A percentile compares a stretch with the other conserved stretches of the same genome.
These are phyloP conservation scores for Epipyxis sp. DNA, from an alignment of 108 stramenopile genomes.

Conservation along the genomic window DNA sequence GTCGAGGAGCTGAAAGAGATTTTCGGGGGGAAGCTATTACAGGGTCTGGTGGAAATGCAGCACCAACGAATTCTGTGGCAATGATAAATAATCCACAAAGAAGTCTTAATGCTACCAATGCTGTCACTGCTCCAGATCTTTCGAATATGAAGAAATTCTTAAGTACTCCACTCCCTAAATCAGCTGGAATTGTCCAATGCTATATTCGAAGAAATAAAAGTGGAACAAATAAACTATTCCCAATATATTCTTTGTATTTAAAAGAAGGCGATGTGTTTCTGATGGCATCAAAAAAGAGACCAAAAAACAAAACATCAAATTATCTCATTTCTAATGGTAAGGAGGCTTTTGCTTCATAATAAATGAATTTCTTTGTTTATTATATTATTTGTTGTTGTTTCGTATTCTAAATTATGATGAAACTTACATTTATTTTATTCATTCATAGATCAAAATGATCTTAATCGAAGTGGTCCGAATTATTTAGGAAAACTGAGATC, in stretches of 20 bases:
- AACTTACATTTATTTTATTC: neutral
- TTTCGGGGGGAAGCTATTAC: too few relatives aligned
- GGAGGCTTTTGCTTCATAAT: neutral
- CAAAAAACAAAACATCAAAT: constrained; percentile 76
- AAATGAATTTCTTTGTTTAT: too few relatives aligned
- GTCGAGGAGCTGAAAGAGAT: too few relatives aligned
- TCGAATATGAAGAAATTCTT: constrained; percentile 63
- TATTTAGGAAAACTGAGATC: constrained; percentile 77
- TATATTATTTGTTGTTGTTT: too few relatives aligned
- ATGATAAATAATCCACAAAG: neutral
- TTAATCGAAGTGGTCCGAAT: constrained; percentile 61
- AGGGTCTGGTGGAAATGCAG: too few relatives aligned
- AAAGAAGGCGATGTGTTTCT: constrained; percentile 74
- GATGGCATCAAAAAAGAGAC: constrained; percentile 75
- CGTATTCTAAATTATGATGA: neutral
- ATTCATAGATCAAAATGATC: constrained; percentile 59
- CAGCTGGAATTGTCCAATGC: constrained; percentile 71
- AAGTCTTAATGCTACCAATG: neutral
- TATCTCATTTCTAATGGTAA: constrained; percentile 69
- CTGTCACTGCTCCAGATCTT: constrained; percentile 32
- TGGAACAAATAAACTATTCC: constrained; percentile 68
- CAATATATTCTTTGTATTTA: constrained; percentile 71
- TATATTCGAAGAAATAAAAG: constrained; percentile 70
- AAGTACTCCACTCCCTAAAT: constrained; percentile 63
- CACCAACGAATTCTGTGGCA: neutral